Percentiles rank a stretch among this genome's conserved stretches.
phyloP scores from a whole-genome alignment of 108 stramenopile genomes.

The Epithemia pelagica region DNA sequence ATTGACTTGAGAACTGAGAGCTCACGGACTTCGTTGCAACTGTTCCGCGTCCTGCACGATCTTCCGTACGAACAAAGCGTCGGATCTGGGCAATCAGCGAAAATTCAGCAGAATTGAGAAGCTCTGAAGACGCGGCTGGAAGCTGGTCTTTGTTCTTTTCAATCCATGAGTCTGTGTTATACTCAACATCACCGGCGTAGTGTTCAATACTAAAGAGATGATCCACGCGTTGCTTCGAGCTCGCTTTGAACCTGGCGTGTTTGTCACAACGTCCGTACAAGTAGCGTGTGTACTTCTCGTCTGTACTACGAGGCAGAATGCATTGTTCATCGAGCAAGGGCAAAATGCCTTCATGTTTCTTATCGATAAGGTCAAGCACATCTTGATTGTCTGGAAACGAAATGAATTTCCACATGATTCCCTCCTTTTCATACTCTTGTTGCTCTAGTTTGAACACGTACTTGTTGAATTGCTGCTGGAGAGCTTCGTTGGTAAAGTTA shows the following conservation, averaged over 20 bases:
- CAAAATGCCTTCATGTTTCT: constrained; percentile 86
- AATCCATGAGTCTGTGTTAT: constrained; percentile 73
- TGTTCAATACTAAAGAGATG: constrained; percentile 83
- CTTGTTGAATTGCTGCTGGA: constrained; percentile 99
- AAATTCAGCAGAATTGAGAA: constrained; percentile 64
- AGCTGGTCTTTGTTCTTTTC: constrained; percentile 91
- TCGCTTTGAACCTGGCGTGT: constrained; percentile 64
- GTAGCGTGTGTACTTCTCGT: constrained; percentile 85
- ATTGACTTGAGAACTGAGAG: constrained; percentile 79
- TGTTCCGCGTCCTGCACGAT: constrained; percentile 61
- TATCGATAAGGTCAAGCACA: constrained; percentile 93
- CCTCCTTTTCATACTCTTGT: constrained; percentile 92
- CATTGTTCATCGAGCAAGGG: constrained; percentile 93
- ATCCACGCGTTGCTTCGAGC: constrained; percentile 58
- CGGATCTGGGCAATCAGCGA: constrained; percentile 50
- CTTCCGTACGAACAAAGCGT: constrained; percentile 61
- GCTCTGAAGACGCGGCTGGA: constrained; percentile 56
- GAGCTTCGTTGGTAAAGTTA: constrained; percentile 97
- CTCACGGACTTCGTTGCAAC: constrained; percentile 76
- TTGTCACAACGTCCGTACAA: constrained; percentile 77
- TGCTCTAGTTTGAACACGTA: constrained; percentile 97
- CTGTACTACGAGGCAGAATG: constrained; percentile 83
- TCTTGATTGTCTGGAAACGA: constrained; percentile 96
- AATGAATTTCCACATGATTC: constrained; percentile 88
- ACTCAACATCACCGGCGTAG: constrained; percentile 87